Conservation (phyloP, 1,139 yeast species). For the Hanseniaspora gamundiae region DNA sequence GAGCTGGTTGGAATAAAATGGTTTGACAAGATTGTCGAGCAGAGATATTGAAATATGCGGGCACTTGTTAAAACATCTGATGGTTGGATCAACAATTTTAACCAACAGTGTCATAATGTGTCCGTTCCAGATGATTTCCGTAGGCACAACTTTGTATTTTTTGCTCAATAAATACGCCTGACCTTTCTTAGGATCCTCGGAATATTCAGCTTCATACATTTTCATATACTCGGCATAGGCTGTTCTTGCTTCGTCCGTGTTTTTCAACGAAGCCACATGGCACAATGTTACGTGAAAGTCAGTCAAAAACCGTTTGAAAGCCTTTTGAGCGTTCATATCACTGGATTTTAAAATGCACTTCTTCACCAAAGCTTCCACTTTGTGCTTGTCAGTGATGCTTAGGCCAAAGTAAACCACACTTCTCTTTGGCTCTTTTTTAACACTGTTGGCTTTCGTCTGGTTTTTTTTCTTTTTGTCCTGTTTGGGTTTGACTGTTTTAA, state of each 20-base stretch:
- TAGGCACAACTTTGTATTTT: slow-evolving; percentile 31
- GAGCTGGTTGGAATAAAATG: slow-evolving; percentile 39
- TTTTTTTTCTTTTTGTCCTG: slow-evolving; percentile 14
- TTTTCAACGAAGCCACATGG: slow-evolving; percentile 34
- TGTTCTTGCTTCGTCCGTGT: slow-evolving; percentile 19
- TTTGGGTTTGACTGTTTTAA: slow-evolving; percentile 25
- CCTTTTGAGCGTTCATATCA: neutral
- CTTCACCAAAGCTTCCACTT: neutral
- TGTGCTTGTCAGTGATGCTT: neutral
- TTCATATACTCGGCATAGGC: slow-evolving; percentile 24
- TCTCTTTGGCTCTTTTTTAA: slow-evolving; percentile 19
- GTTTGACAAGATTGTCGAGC: slow-evolving; percentile 32
- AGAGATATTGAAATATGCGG: slow-evolving; percentile 78
- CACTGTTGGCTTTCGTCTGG: slow-evolving; percentile 31
- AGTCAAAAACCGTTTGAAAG: slow-evolving; percentile 5
- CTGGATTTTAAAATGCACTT: neutral
- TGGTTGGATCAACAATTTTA: slow-evolving; percentile 23
- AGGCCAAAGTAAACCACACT: neutral
- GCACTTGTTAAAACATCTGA: slow-evolving; percentile 32
- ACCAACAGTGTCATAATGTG: slow-evolving; percentile 49
- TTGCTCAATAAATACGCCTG: slow-evolving; percentile 10
- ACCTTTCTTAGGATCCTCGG: slow-evolving; percentile 1
- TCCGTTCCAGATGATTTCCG: slow-evolving; percentile 38
- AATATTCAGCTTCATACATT: slow-evolving; percentile 10
- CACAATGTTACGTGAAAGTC: slow-evolving; percentile 71